Evolutionary conservation across 768 basidiomycete species (phyloP).

Genomic region (Nevesoporus exiguus): DNA sequence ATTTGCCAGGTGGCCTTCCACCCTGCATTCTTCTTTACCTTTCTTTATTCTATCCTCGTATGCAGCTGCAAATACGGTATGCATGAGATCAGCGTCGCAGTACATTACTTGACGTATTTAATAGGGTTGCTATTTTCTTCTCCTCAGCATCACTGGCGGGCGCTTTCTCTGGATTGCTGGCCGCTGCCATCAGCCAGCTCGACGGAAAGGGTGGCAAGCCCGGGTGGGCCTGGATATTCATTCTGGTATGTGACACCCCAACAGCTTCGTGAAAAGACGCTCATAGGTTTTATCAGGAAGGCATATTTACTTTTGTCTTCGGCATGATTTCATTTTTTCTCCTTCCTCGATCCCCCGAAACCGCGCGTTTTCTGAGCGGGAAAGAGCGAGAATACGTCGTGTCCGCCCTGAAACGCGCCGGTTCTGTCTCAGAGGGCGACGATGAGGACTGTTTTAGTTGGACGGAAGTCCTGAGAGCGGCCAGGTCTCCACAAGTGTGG

Average conservation of each 20-base stretch:
- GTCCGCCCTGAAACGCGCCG: slow-evolving; percentile 17
- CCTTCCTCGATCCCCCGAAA: slow-evolving; percentile 28
- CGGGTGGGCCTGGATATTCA: slow-evolving; percentile 62
- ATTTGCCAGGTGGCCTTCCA: slow-evolving; percentile 47
- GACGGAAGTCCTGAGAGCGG: slow-evolving; percentile 48
- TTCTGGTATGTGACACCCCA: slow-evolving; percentile 34
- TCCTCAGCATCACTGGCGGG: slow-evolving; percentile 49
- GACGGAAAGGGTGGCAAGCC: slow-evolving; percentile 47
- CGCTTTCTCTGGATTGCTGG: slow-evolving; percentile 62
- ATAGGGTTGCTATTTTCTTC: slow-evolving; percentile 38
- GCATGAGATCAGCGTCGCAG: neutral
- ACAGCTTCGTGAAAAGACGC: neutral
- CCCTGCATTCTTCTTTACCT: slow-evolving; percentile 56
- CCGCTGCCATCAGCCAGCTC: slow-evolving; percentile 55
- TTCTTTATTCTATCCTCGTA: slow-evolving; percentile 44
- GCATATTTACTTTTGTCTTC: slow-evolving; percentile 57
- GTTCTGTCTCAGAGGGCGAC: slow-evolving; percentile 39
- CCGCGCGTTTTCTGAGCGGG: slow-evolving; percentile 47
- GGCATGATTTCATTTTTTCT: slow-evolving; percentile 42
- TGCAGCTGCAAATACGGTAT: slow-evolving; percentile 23
- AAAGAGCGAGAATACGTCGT: slow-evolving; percentile 49
- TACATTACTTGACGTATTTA: slow-evolving; percentile 1
- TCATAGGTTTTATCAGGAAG: slow-evolving; percentile 37
- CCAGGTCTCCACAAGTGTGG: slow-evolving; percentile 53
- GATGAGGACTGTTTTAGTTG: slow-evolving; percentile 51